Percentiles rank a stretch among this genome's conserved stretches.
phyloP scores from a whole-genome alignment of 1,284 basidiomycete species.

The Pseudozyma pruni region DNA sequence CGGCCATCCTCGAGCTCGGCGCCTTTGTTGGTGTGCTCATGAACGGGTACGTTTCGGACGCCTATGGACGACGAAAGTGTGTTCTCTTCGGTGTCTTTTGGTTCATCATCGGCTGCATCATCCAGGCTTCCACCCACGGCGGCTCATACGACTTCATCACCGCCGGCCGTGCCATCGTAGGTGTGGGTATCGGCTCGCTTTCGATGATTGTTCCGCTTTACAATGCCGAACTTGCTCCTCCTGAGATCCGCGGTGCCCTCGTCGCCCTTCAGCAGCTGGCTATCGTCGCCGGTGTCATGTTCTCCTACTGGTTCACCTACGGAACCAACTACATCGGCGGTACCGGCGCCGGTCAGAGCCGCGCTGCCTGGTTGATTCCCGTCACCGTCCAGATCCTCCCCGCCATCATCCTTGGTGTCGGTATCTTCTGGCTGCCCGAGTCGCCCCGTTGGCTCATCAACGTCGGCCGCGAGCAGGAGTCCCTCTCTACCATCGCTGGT shows the following conservation, averaged over 20 bases:
- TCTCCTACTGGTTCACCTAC: conserved; percentile 83
- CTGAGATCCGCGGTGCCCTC: conserved; percentile 81
- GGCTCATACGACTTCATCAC: conserved; percentile 74
- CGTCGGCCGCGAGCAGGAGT: conserved; percentile 79
- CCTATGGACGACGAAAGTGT: conserved; percentile 75
- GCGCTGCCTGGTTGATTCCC: conserved; percentile 81
- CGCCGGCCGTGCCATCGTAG: conserved; percentile 78
- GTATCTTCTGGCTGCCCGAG: conserved; percentile 75
- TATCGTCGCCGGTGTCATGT: conserved; percentile 47
- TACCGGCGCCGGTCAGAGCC: conserved; percentile 72
- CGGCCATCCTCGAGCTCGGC: conserved; percentile 80
- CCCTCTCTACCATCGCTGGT: conserved; percentile 74
- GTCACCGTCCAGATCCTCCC: conserved; percentile 80
- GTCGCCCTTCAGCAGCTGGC: conserved; percentile 77
- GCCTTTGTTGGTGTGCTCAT: conserved; percentile 77
- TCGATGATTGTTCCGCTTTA: conserved; percentile 79
- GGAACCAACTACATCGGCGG: conserved; percentile 73
- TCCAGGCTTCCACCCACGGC: conserved; percentile 75
- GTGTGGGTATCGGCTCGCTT: conserved; percentile 80
- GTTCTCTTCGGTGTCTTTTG: conserved; percentile 77
- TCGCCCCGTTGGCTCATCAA: conserved; percentile 81
- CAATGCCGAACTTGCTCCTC: conserved; percentile 83
- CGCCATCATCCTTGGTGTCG: conserved; percentile 75
- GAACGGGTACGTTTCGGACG: conserved; percentile 77
- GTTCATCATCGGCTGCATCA: conserved; percentile 77